Conservation (phyloP, 2,329 filamentous ascomycete species). For the Passalora sequoiae region DNA sequence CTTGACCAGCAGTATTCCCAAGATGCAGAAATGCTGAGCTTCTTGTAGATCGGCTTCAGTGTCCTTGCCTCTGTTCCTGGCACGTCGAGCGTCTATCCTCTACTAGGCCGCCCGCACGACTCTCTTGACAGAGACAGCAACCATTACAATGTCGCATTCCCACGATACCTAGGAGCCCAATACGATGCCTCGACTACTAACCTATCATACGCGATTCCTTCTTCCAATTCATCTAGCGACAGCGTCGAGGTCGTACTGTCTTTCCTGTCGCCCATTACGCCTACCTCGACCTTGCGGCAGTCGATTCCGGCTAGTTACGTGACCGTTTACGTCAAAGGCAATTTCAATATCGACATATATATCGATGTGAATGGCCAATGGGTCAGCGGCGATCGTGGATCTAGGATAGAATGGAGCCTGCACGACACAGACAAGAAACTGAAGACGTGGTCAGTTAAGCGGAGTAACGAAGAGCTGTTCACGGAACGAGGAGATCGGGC, state of each 20-base stretch:
- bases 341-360: conserved; percentile 48
- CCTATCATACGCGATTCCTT: conserved; percentile 57
- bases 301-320: conserved; percentile 78
- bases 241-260: conserved; percentile 55
- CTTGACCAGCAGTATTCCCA: too few species aligned
- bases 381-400: conserved; percentile 70
- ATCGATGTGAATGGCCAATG: conserved; percentile 58
- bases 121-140: conserved; percentile 48
- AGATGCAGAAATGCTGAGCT: conserved; percentile 14
- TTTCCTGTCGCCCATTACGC: conserved; percentile 73
- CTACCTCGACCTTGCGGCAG: conserved; percentile 73
- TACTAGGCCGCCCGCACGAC: conserved; percentile 62
- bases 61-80: conserved; percentile 59
- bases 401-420: conserved; percentile 65
- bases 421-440: conserved; percentile 39
- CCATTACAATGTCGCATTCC: conserved; percentile 53
- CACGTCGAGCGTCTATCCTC: conserved; percentile 56
- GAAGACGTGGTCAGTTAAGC: conserved; percentile 63
- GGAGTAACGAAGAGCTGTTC: conserved; percentile 61
- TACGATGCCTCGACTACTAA: conserved; percentile 69
- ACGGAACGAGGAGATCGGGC: conserved; percentile 68
- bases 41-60: conserved; percentile 53
- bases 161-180: conserved; percentile 55
- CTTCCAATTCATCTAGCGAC: conserved; percentile 34
- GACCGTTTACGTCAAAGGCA: conserved; percentile 63